These are phyloP conservation scores for Trichoderma sp. DNA, from an alignment of 2,329 filamentous ascomycete species.

Conservation along the genomic window DNA sequence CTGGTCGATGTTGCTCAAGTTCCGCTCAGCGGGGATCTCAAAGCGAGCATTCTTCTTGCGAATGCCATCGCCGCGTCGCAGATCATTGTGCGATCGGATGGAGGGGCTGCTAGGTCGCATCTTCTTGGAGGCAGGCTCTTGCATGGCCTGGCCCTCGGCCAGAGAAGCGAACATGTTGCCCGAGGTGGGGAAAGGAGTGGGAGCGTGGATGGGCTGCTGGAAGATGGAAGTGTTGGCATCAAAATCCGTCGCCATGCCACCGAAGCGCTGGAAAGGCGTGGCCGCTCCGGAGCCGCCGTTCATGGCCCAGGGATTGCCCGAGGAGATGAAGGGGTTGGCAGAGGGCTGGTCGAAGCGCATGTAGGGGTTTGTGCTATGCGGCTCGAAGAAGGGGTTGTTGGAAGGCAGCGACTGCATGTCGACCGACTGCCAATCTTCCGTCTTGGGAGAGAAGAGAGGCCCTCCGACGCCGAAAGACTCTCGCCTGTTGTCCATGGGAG, in stretches of 20 bases:
- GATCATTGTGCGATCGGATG: conserved; percentile 71
- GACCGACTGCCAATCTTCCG: conserved; percentile 60
- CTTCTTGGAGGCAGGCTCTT: conserved; percentile 54
- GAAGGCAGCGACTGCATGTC: conserved; percentile 63
- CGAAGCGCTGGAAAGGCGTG: conserved; percentile 68
- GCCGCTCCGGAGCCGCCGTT: conserved; percentile 65
- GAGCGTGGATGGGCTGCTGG: conserved; percentile 49
- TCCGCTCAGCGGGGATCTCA: conserved; percentile 92
- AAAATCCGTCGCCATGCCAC: conserved; percentile 54
- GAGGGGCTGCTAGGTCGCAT: conserved; percentile 66
- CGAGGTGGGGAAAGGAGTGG: conserved; percentile 54
- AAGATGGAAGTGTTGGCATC: conserved; percentile 53
- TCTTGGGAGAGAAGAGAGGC: conserved; percentile 62
- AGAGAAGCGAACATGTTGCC: conserved; percentile 53
- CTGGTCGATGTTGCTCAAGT: conserved; percentile 89
- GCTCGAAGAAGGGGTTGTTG: conserved; percentile 61
- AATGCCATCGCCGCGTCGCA: conserved; percentile 79
- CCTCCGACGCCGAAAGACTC: conserved; percentile 58
- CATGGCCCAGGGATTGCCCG: conserved; percentile 57
- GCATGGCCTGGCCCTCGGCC: conserved; percentile 48
- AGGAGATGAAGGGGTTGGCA: conserved; percentile 38
- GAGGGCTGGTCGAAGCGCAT: conserved; percentile 58
- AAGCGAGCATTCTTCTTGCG: conserved; percentile 99
- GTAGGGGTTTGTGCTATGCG: conserved; percentile 57
- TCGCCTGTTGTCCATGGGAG: conserved; percentile 60